Evolutionary conservation across 2,329 filamentous ascomycete genomes (phyloP), one percentile per base, ranked within the genome.

Genomic region (Xylaria arbuscula): DNA sequence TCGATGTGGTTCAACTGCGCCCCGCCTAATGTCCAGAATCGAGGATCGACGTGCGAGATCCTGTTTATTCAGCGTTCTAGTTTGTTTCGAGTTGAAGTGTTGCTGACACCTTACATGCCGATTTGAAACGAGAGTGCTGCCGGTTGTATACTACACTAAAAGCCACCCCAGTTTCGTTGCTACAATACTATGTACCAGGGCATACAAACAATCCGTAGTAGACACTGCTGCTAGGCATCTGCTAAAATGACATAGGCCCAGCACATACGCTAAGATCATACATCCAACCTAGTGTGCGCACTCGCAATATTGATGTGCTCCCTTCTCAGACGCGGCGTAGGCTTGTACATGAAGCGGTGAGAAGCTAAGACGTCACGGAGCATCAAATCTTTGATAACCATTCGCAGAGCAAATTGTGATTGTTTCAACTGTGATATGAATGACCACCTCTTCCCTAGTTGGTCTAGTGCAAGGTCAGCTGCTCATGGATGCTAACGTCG

Each of bases 401-500:
- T 13, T 57, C 38, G 36, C 36, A n/a, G 38, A 9, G 11, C 34
- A 55, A 7, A 48, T 22, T 47, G 28, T 4, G 15, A 34, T 59
- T 22, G 56, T 59, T 59, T 59, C 42, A 48, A 48, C 42, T 13
- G 22, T 45, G 22, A 28, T 19, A 28, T 45, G 36, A 42, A 28
- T 45, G 36, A 45, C 36, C 2, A n/a, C 11, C 10, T 36, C 45
- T 28, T 45, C 38, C 38, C 36, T 42, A 17, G 10, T 22, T 45
- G 51, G 61, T 32, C 42, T 50, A 9, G 45, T 40, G 32, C 19
- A 19, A 57, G 40, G 42, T 38, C 32, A 64, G 34, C 22, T 50
- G 42, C 42, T 56, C 51, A 48, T 38, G 15, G 42, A 34, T 57
- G 22, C 19, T 10, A 50, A 32, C 5, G 8, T 17, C 32, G 36